Evolutionary conservation across 306 rosid species (phyloP).

Genomic region (Medicago arabica): DNA sequence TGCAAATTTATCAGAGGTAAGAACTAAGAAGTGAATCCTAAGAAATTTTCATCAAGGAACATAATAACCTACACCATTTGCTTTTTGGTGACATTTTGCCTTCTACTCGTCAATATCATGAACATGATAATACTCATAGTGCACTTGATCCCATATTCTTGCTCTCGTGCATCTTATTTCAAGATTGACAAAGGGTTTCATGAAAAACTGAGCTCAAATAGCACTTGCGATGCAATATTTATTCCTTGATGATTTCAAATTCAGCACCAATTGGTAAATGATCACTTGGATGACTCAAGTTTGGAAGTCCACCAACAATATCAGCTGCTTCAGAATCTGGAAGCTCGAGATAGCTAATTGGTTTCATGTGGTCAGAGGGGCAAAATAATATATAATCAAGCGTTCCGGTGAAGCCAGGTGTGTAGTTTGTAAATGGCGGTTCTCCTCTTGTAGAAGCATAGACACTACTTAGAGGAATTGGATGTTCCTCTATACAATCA

Average conservation of each 20-base stretch:
- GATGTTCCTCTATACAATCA: constrained; percentile 59
- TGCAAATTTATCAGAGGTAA: constrained; percentile 11
- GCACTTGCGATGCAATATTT: constrained; percentile 19
- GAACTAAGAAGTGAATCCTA: constrained; percentile 18
- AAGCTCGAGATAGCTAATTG: constrained; percentile 80
- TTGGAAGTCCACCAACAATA: constrained; percentile 83
- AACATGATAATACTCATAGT: constrained; percentile 28
- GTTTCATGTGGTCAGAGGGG: constrained; percentile 66
- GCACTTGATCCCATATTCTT: constrained; percentile 14
- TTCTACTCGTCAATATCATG: constrained; percentile 28
- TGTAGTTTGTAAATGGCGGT: constrained; percentile 88
- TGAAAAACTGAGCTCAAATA: constrained; percentile 35
- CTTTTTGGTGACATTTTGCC: constrained; percentile 25
- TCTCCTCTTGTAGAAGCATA: constrained; percentile 73
- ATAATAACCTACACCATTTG: background rate
- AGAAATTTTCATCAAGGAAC: constrained; percentile 18
- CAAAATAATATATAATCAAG: constrained; percentile 75
- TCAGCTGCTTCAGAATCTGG: constrained; percentile 67
- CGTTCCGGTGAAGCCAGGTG: constrained; percentile 92
- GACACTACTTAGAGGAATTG: constrained; percentile 72
- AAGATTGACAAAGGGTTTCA: constrained; percentile 10
- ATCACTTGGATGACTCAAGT: constrained; percentile 79
- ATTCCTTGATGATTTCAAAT: constrained; percentile 65
- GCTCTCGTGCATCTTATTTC: constrained; percentile 18
- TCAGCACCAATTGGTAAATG: constrained; percentile 91